Evolutionary conservation across 2,329 filamentous ascomycete species (phyloP).

Genomic region (Metarhizium rileyi): DNA sequence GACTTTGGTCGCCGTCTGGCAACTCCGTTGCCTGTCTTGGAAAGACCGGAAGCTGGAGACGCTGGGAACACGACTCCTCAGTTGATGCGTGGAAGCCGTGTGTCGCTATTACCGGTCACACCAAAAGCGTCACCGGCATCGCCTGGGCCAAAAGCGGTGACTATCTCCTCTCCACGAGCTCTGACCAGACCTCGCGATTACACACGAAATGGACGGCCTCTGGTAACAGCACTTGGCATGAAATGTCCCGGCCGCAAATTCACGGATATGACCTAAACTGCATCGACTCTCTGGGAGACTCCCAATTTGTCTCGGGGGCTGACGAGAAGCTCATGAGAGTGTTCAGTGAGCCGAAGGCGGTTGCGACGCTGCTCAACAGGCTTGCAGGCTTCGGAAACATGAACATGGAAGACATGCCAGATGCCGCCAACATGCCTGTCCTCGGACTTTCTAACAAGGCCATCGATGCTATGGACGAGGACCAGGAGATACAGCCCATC

Average conservation of each 20-base stretch:
- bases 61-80: conserved; percentile 59
- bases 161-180: conserved; percentile 80
- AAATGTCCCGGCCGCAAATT: conserved; percentile 91
- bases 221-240: conserved; percentile 64
- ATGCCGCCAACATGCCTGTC: conserved; percentile 89
- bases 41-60: conserved; percentile 85
- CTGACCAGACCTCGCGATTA: conserved; percentile 86
- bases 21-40: conserved; percentile 70
- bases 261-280: conserved; percentile 98
- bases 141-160: conserved; percentile 74
- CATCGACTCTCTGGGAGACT: conserved; percentile 62
- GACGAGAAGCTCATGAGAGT: conserved; percentile 98
- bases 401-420: conserved; percentile 49
- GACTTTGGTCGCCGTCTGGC: conserved; percentile 78
- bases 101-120: conserved; percentile 75
- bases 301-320: conserved; percentile 84
- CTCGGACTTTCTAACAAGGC: conserved; percentile 95
- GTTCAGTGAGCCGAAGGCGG: conserved; percentile 79
- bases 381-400: conserved; percentile 50
- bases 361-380: conserved; percentile 61
- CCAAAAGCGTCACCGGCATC: conserved; percentile 68
- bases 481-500: conserved; percentile 32
- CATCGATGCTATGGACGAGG: conserved; percentile 49
- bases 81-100: conserved; percentile 66
- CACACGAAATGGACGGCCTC: conserved; percentile 65